These are phyloP conservation scores for Leucocoprinus sp. DNA, from an alignment of 768 basidiomycete genomes.

Conservation along the genomic window DNA sequence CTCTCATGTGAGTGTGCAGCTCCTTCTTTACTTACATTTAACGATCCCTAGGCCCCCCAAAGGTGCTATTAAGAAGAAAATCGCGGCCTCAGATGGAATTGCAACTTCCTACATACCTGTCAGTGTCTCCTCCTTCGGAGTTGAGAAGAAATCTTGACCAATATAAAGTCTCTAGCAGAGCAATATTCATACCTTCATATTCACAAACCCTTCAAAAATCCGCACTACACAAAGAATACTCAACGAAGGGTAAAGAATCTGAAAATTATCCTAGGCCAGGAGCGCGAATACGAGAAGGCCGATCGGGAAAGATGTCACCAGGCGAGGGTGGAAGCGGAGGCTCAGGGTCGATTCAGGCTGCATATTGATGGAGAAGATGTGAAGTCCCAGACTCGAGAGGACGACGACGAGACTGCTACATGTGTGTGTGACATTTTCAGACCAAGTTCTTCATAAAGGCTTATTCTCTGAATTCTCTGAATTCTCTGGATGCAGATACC, in stretches of 20 bases:
- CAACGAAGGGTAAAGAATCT: constrained; percentile 72
- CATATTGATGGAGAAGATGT: constrained; percentile 40
- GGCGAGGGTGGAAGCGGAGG: constrained; percentile 32
- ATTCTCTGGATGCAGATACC: constrained; percentile 52
- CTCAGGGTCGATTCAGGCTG: constrained; percentile 28
- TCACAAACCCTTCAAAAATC: constrained; percentile 75
- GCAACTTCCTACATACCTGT: constrained; percentile 38
- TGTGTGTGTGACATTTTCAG: too few relatives aligned
- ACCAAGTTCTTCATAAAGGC: too few relatives aligned
- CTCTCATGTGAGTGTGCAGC: constrained; percentile 8
- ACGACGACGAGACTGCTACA: constrained; percentile 54
- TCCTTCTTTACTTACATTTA: background rate
- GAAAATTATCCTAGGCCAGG: constrained; percentile 70
- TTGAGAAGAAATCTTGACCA: background rate
- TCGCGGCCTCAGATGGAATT: constrained; percentile 33
- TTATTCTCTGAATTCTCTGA: too few relatives aligned
- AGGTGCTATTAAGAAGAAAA: constrained; percentile 32
- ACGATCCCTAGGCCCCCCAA: constrained; percentile 33
- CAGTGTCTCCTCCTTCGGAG: constrained; percentile 8
- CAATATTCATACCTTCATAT: constrained; percentile 64
- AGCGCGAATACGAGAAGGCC: constrained; percentile 66
- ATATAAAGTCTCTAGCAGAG: constrained; percentile 56
- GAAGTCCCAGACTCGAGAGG: background rate
- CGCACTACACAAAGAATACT: constrained; percentile 57
- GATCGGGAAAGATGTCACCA: constrained; percentile 53